Evolutionary conservation across 176 grass and related monocot species (phyloP).

Genomic region (Bromus sterilis): DNA sequence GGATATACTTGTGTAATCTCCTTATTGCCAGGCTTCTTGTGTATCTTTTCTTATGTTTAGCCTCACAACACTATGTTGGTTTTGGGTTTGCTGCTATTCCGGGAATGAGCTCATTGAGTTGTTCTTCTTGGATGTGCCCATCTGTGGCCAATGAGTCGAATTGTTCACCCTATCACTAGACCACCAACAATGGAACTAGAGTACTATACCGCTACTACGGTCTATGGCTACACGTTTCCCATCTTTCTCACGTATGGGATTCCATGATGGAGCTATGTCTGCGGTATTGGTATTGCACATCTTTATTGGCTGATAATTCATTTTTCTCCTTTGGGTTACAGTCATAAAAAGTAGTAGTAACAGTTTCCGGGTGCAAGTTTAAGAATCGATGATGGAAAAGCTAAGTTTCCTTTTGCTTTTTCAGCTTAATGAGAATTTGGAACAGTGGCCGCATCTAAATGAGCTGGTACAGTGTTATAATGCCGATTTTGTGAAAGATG

Average conservation of each 20-base stretch:
- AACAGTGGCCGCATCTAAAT: slow-evolving; percentile 97
- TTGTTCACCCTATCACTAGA: background rate
- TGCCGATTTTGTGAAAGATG: slow-evolving; percentile 89
- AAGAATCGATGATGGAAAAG: background rate
- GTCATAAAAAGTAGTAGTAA: background rate
- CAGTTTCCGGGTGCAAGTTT: background rate
- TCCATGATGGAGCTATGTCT: background rate
- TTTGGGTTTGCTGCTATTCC: background rate
- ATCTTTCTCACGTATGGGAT: background rate
- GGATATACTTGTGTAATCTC: background rate
- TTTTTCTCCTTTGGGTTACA: background rate
- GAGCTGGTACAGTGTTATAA: slow-evolving; percentile 94
- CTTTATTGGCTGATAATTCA: background rate
- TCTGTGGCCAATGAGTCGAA: background rate
- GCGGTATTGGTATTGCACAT: background rate
- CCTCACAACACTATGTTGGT: background rate
- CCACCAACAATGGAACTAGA: background rate
- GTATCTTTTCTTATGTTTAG: background rate
- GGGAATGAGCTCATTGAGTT: background rate
- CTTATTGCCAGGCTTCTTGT: background rate
- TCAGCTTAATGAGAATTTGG: slow-evolving; percentile 94
- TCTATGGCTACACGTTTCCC: background rate
- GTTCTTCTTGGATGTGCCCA: background rate
- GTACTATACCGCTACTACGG: background rate
- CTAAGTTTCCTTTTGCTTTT: slow-evolving; percentile 18